Percentiles rank a stretch among this genome's conserved stretches.
Conservation (phyloP, 2,329 filamentous ascomycete species). For the Diatrype stigma region DNA sequence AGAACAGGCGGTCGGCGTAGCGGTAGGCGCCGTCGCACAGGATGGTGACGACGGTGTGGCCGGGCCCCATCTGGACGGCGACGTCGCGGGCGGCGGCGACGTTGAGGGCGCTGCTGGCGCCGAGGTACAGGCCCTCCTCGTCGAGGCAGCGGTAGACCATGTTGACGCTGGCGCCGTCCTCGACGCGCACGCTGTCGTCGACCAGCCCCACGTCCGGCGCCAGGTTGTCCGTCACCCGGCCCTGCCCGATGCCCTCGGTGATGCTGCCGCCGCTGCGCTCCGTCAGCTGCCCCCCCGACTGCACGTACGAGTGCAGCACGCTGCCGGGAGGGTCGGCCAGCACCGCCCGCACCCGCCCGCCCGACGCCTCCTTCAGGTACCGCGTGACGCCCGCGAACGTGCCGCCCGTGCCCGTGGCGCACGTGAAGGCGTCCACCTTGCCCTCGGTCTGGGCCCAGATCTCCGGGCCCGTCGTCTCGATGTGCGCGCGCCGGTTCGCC, state of each 20-base stretch:
- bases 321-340: slow-evolving; percentile 92
- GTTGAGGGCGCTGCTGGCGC: slow-evolving; percentile 89
- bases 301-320: slow-evolving; percentile 88
- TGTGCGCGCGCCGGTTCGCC: slow-evolving; percentile 88
- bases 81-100: slow-evolving; percentile 94
- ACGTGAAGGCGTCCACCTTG: slow-evolving; percentile 89
- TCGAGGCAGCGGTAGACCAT: slow-evolving; percentile 98
- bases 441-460: slow-evolving; percentile 92
- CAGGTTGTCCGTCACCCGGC: slow-evolving; percentile 92
- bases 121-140: slow-evolving; percentile 92
- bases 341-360: slow-evolving; percentile 77
- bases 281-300: slow-evolving; percentile 75
- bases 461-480: slow-evolving; percentile 95
- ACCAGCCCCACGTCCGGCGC: slow-evolving; percentile 77
- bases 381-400: slow-evolving; percentile 85
- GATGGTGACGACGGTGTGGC: slow-evolving; percentile 88
- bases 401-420: slow-evolving; percentile 87
- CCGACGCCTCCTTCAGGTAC: slow-evolving; percentile 79
- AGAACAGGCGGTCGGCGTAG: slow-evolving; percentile 93
- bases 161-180: slow-evolving; percentile 90
- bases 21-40: slow-evolving; percentile 96
- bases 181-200: slow-evolving; percentile 79
- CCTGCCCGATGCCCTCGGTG: slow-evolving; percentile 96
- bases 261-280: slow-evolving; percentile 84
- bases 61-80: slow-evolving; percentile 81